These are phyloP conservation scores for Fusarium incarnatum DNA, from an alignment of 2,329 filamentous ascomycete genomes.

Conservation along the genomic window DNA sequence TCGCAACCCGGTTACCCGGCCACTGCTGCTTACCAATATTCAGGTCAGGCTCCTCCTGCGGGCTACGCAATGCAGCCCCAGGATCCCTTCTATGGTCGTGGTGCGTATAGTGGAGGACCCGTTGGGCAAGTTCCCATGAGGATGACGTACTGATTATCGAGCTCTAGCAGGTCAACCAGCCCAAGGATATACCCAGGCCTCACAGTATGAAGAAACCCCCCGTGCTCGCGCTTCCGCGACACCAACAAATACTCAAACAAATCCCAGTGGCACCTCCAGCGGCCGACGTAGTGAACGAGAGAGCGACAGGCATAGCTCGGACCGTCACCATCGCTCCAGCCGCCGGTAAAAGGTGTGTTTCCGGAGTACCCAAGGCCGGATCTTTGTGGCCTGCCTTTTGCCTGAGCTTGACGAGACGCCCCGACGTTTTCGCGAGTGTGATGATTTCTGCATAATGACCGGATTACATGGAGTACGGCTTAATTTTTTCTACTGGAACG, in stretches of 20 bases:
- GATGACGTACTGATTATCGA: constrained; percentile 59
- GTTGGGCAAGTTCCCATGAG: constrained; percentile 19
- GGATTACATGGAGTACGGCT: constrained; percentile 45
- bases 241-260: constrained; percentile 55
- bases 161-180: constrained; percentile 60
- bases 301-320: constrained; percentile 54
- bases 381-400: constrained; percentile 32
- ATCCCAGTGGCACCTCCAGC: constrained; percentile 52
- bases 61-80: constrained; percentile 59
- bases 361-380: constrained; percentile 38
- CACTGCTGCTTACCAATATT: constrained; percentile 50
- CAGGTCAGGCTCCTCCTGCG: constrained; percentile 53
- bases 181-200: constrained; percentile 59
- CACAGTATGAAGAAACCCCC: constrained; percentile 65
- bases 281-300: constrained; percentile 58
- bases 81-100: constrained; percentile 69
- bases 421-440: constrained; percentile 44
- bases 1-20: constrained; percentile 50
- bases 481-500: constrained; percentile 43
- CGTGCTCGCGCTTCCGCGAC: constrained; percentile 53
- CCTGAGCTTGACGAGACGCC: constrained; percentile 39
- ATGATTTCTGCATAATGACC: constrained; percentile 50
- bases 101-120: constrained; percentile 62
- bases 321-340: constrained; percentile 55
- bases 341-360: constrained; percentile 50